phyloP scores from a whole-genome alignment of 345 rosid species.

The Moringa oleifera region DNA sequence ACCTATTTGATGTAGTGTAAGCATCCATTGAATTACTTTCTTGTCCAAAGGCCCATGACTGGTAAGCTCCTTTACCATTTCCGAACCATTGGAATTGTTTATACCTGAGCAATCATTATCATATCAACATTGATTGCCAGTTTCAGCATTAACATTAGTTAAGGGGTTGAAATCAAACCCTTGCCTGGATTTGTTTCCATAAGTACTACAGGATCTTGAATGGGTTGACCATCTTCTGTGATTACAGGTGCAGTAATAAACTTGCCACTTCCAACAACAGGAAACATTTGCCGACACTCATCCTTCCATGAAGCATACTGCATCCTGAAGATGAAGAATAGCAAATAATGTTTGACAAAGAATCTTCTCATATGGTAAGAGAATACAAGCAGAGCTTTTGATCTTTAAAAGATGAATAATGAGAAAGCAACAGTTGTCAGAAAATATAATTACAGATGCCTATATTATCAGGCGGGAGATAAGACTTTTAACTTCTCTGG shows the following conservation, averaged over 20 bases:
- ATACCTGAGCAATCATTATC: conserved; percentile 5
- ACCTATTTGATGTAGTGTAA: conserved; percentile 96
- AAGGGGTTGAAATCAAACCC: conserved; percentile 20
- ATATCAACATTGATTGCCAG: conserved; percentile 4
- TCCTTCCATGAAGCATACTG: conserved; percentile 79
- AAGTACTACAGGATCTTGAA: conserved; percentile 71
- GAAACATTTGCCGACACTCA: conserved; percentile 67
- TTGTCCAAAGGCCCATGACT: conserved; percentile 57
- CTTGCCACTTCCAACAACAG: conserved; percentile 83
- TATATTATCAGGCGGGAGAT: neutral
- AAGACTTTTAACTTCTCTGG: neutral
- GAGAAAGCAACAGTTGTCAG: neutral
- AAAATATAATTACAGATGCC: neutral
- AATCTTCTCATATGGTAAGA: conserved; percentile 3
- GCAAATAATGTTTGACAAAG: conserved; percentile 11
- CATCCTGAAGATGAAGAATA: conserved; percentile 36
- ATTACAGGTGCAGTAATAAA: conserved; percentile 88
- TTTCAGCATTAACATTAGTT: conserved; percentile 14
- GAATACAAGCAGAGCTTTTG: conserved; percentile 1
- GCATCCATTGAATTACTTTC: conserved; percentile 86
- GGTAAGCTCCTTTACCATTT: conserved; percentile 47
- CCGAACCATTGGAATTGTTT: conserved; percentile 31
- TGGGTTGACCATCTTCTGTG: conserved; percentile 76
- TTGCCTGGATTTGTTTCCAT: conserved; percentile 55
- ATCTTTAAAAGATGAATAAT: neutral